Evolutionary conservation across 1,139 yeast species (phyloP).

Genomic region (Candida pseudoviswanathii): DNA sequence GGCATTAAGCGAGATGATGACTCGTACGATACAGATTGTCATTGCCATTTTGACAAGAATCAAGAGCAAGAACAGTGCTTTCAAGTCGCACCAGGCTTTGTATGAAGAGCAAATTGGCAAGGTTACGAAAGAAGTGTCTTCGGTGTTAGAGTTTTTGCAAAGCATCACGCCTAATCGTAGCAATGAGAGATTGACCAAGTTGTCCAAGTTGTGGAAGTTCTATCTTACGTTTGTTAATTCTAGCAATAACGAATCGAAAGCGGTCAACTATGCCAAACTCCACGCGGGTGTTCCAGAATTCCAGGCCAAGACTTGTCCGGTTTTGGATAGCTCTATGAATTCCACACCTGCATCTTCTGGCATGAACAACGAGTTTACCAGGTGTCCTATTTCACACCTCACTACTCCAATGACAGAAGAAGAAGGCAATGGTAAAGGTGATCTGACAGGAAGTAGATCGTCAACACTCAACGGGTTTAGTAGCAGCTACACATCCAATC

Average conservation of each 20-base stretch:
- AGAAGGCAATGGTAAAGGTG: constrained; percentile 11
- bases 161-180: constrained; percentile 17
- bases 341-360: constrained; percentile 2
- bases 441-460: constrained; percentile 3
- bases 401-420: constrained; percentile 26
- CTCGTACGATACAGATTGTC: constrained; percentile 36
- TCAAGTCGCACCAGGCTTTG: constrained; percentile 4
- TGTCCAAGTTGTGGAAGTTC: constrained; percentile 44
- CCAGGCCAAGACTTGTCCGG: constrained; percentile 15
- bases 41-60: constrained; percentile 40
- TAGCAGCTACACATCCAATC: constrained; percentile 2
- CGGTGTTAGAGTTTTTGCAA: constrained; percentile 8
- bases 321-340: constrained; percentile 12
- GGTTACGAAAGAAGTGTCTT: constrained; percentile 4
- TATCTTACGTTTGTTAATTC: constrained; percentile 40
- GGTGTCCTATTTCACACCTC: constrained; percentile 35
- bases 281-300: constrained; percentile 39
- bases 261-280: constrained; percentile 35
- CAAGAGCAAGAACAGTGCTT: constrained; percentile 14
- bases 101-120: constrained; percentile 8
- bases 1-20: constrained; percentile 34
- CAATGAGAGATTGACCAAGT: constrained; percentile 26
- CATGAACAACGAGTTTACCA: constrained; percentile 17
- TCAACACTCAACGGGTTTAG: too few species aligned
- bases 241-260: constrained; percentile 26